These are phyloP conservation scores for Malus orientalis DNA, from an alignment of 306 rosid species.

Conservation along the genomic window DNA sequence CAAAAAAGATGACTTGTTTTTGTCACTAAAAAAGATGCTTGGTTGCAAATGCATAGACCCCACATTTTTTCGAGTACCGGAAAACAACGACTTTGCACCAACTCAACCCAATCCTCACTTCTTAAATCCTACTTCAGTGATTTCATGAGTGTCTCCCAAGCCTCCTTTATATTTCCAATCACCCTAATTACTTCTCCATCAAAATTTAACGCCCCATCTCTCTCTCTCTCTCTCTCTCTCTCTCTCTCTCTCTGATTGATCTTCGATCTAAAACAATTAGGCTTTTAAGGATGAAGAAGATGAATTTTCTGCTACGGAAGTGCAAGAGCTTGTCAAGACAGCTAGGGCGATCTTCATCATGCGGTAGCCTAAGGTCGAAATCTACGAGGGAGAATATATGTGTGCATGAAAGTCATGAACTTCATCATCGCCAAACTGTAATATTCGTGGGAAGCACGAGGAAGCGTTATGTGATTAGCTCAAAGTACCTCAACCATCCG, in stretches of 20 bases:
- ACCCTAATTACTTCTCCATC: not conserved
- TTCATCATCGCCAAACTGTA: slow-evolving; percentile 19
- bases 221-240: not conserved
- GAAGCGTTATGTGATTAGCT: slow-evolving; percentile 59
- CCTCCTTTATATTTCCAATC: slow-evolving; percentile 19
- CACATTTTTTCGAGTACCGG: slow-evolving; percentile 45
- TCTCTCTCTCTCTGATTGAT: slow-evolving; percentile 3
- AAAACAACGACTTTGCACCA: slow-evolving; percentile 60
- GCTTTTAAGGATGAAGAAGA: slow-evolving; percentile 72
- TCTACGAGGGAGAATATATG: slow-evolving; percentile 42
- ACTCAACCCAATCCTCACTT: slow-evolving; percentile 17
- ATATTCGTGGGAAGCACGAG: slow-evolving; percentile 75
- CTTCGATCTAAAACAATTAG: not conserved
- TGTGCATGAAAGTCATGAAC: slow-evolving; percentile 7
- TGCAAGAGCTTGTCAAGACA: slow-evolving; percentile 86
- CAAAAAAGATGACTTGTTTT: slow-evolving; percentile 42
- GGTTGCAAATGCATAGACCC: slow-evolving; percentile 46
- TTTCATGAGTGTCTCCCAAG: slow-evolving; percentile 49
- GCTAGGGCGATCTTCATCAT: slow-evolving; percentile 69
- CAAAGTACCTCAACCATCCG: slow-evolving; percentile 62
- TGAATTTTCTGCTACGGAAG: slow-evolving; percentile 56
- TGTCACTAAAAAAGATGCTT: slow-evolving; percentile 35
- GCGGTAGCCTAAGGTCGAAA: slow-evolving; percentile 66
- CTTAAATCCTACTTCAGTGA: slow-evolving; percentile 21
- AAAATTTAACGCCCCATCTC: not conserved